Evolutionary conservation across 768 basidiomycete genomes (phyloP), one percentile per base, ranked within the genome.

Genomic region (Crassisporium funariophilum): DNA sequence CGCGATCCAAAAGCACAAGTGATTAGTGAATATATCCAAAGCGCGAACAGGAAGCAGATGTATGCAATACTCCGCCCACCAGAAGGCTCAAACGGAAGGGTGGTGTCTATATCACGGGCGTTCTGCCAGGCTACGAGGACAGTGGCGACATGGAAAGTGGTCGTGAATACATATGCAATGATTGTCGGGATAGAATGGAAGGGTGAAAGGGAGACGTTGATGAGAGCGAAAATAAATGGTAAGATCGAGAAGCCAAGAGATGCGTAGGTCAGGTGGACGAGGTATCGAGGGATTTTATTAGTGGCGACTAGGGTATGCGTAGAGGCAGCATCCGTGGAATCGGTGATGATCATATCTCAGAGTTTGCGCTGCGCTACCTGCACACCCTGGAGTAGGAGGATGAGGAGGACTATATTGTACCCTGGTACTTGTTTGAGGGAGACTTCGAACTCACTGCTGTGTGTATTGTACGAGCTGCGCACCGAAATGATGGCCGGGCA

Each of bases 301-400:
- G 21, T 16, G 4, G 41, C 13, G 17, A 55, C 53, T 15, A 55
- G 21, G 1, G 53, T 55, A 22, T 44, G 36, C 10, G 39, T 46
- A 8, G 53, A 55, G 17, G 39, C 49, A 12, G 52, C 25, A 33
- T 53, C 52, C 15, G 41, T 24, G 39, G 44, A 33, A 38, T 52
- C 41, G 20, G 43, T 35, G 23, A 53, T 45, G 47, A 53, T 53
- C 43, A 53, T 53, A n/a, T n/a, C n/a, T n/a, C n/a, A n/a, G n/a
- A n/a, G n/a, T n/a, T n/a, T n/a, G n/a, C n/a, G n/a, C n/a, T n/a
- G n/a, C n/a, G n/a, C n/a, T n/a, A n/a, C n/a, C n/a, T n/a, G n/a
- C n/a, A n/a, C n/a, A n/a, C n/a, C n/a, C n/a, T n/a, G n/a, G n/a
- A n/a, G n/a, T n/a, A n/a, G n/a, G n/a, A n/a, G n/a, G n/a, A n/a